phyloP scores from a whole-genome alignment of 345 rosid genomes.

The Populus nigra region DNA sequence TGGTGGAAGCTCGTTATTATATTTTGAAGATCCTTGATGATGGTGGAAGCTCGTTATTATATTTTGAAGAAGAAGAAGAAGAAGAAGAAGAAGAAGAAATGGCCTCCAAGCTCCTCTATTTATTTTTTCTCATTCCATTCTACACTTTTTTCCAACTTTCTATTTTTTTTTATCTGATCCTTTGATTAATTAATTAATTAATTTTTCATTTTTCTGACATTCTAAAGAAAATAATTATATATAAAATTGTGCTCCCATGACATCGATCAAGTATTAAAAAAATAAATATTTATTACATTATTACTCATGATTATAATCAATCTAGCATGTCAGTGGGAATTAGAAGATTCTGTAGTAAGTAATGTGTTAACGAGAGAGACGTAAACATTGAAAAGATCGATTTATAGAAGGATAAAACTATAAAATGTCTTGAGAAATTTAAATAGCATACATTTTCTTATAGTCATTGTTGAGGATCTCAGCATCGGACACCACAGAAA shows the following conservation, averaged over 20 bases:
- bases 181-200: no score
- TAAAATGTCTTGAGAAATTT: not conserved
- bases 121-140: not conserved
- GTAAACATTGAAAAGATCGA: no score
- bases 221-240: no score
- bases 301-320: not conserved
- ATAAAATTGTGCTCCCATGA: no score
- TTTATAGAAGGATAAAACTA: no score
- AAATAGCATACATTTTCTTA: constrained; percentile 83
- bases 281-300: not conserved
- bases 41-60: no score
- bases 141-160: not conserved
- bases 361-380: no score
- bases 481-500: constrained; percentile 58
- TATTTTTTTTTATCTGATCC: no score
- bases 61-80: no score
- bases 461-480: constrained; percentile 61
- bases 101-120: not conserved
- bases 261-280: not conserved
- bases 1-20: no score
- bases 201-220: no score
- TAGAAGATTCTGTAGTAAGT: not conserved
- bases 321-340: not conserved
- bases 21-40: no score
- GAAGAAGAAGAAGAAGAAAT: not conserved